Conservation (phyloP, 306 rosid genomes). For the Argentina anserina region DNA sequence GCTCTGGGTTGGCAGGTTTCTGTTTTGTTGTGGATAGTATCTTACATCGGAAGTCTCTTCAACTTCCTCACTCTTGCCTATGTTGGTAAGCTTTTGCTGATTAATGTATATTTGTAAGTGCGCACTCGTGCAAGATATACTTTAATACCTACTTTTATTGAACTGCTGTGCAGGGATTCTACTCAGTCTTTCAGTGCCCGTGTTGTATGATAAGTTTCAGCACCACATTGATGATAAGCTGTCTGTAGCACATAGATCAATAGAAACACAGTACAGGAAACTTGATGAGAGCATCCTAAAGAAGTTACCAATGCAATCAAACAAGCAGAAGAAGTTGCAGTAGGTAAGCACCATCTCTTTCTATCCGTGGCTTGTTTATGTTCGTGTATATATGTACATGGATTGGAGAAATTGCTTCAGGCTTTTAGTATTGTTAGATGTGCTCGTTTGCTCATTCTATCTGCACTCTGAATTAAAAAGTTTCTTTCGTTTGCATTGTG, state of each 20-base stretch:
- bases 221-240: conserved; percentile 61
- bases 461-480: neutral
- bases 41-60: conserved; percentile 71
- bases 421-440: neutral
- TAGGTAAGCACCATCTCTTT: conserved; percentile 46
- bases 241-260: conserved; percentile 34
- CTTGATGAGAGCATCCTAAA: conserved; percentile 46
- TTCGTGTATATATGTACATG: neutral
- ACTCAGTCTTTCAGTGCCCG: conserved; percentile 79
- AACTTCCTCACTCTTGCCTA: conserved; percentile 68
- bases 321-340: conserved; percentile 79
- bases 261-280: conserved; percentile 52
- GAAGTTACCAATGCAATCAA: conserved; percentile 56
- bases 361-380: neutral
- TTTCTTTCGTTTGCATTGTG: neutral
- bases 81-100: conserved; percentile 46
- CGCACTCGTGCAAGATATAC: neutral
- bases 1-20: conserved; percentile 53
- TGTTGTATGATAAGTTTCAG: conserved; percentile 82
- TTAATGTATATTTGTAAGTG: neutral
- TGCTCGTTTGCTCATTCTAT: neutral
- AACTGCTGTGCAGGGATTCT: conserved; percentile 55
- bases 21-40: conserved; percentile 50
- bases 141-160: neutral
- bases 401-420: neutral